Base-by-base conservation (phyloP, 306 rosid species). In the Parietaria judaica region DNA sequence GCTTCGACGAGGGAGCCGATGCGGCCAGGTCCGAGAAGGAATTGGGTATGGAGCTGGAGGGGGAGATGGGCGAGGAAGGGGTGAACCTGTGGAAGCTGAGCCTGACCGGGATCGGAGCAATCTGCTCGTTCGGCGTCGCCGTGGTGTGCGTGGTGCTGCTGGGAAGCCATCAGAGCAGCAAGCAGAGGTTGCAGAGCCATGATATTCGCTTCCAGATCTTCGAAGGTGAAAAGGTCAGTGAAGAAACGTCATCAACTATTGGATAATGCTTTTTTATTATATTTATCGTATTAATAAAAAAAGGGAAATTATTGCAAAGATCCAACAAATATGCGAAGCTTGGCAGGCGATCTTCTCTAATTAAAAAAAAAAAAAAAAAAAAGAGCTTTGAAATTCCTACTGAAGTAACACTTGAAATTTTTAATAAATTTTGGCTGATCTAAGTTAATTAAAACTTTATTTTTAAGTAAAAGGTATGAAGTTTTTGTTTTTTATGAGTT, bases 91-190 rank as follows among this genome's bases (percentile, higher is more conserved):
- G 89, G 84, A 90, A 83, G 61, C 78, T 85, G 81, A 76, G 95
- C 59, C 60, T 83, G 14, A 78, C 74, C 38, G 97, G 97, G 43
- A 63, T 91, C 65, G 96, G 97, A 58, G 97, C 96, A 37, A 91
- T 87, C 23, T 91, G 91, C 64, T 81, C 97, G 8, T 84, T 87
- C 61, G 95, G 96, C 23, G 72, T 91, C 76, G 89, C 89, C 65
- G 97, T 90, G 59, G 95, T 89, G 17, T 91, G 91, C 78, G 61
- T 87, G 59, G 53, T 87, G 15, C 63, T 76, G 37, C 46, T 83
- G 23, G 95, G 97, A 62, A 81, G 61, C 57, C 82, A 83, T 0
- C 84, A 85, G 4, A 77, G 54, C 38, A 79, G 66, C 77, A 73
- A 64, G 39, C 54, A 70, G 2, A 60, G 15, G 36, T 41, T 41